phyloP scores from a whole-genome alignment of 176 grass and related monocot species.

The Triticum dicoccoides region DNA sequence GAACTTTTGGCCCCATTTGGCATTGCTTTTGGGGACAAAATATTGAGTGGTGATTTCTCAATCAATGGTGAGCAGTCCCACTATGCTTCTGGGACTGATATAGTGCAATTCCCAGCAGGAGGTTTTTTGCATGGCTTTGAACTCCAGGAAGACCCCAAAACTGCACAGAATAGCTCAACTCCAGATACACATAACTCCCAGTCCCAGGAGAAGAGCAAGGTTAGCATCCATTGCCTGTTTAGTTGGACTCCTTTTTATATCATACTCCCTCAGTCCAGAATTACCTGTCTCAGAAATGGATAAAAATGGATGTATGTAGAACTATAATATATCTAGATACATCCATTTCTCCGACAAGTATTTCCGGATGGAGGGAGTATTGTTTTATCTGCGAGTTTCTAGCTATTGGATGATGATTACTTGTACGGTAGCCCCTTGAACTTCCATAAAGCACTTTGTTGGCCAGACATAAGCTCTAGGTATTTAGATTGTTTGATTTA shows the following conservation, averaged over 20 bases:
- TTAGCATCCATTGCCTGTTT: conserved; percentile 20
- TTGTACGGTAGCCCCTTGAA: neutral
- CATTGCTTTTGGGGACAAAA: conserved; percentile 92
- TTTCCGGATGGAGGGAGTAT: too few species aligned
- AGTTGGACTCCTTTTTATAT: neutral
- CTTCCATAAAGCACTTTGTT: neutral
- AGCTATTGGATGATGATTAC: neutral
- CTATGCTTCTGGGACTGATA: conserved; percentile 98
- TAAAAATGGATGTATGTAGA: too few species aligned
- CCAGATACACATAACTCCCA: conserved; percentile 47
- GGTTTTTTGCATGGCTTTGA: conserved; percentile 92
- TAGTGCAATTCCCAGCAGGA: conserved; percentile 76
- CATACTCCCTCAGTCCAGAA: neutral
- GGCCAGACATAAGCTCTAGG: neutral
- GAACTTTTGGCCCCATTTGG: conserved; percentile 84
- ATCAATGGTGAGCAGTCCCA: conserved; percentile 94
- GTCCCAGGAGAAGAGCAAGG: conserved; percentile 49
- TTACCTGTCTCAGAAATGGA: too few species aligned
- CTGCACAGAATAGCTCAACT: conserved; percentile 42
- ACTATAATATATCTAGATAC: too few species aligned
- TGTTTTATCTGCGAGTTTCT: neutral
- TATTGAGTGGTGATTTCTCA: conserved; percentile 87
- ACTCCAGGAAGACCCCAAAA: conserved; percentile 73
- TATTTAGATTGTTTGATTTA: conserved; percentile 11
- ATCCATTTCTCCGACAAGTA: too few species aligned